These are phyloP conservation scores for Talaromyces sp. DNA, from an alignment of 2,329 filamentous ascomycete species.

Conservation along the genomic window DNA sequence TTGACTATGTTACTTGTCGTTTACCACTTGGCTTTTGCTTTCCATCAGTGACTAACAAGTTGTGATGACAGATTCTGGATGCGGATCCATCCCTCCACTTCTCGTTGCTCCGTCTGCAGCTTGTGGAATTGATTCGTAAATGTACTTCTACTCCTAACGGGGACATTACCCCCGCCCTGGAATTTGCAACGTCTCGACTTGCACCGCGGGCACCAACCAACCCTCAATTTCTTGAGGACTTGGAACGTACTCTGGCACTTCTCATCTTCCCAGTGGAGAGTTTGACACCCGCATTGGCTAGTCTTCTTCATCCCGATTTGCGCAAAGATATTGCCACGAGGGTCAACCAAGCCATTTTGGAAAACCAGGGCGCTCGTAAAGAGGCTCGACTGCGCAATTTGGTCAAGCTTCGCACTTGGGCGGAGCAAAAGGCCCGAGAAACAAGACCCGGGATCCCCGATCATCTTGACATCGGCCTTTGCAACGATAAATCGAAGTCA, in stretches of 20 bases:
- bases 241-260: conserved; percentile 90
- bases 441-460: conserved; percentile 44
- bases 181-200: conserved; percentile 82
- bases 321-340: conserved; percentile 76
- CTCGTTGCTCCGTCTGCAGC: conserved; percentile 78
- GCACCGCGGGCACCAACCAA: conserved; percentile 81
- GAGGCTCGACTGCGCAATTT: conserved; percentile 80
- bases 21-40: conserved; percentile 5
- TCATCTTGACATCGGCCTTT: conserved; percentile 41
- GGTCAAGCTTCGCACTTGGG: conserved; percentile 78
- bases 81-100: conserved; percentile 80
- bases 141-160: conserved; percentile 62
- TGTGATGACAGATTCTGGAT: conserved; percentile 68
- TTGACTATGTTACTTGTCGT: neutral
- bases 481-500: conserved; percentile 26
- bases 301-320: conserved; percentile 72
- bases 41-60: neutral
- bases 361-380: conserved; percentile 64
- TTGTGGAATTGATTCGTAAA: conserved; percentile 84
- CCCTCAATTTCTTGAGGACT: conserved; percentile 72
- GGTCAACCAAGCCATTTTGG: conserved; percentile 85
- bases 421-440: conserved; percentile 57
- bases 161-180: conserved; percentile 74
- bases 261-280: conserved; percentile 81
- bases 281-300: conserved; percentile 68